phyloP scores from a whole-genome alignment of 2,329 filamentous ascomycete species.

The Hawksworthiomyces lignivorus region DNA sequence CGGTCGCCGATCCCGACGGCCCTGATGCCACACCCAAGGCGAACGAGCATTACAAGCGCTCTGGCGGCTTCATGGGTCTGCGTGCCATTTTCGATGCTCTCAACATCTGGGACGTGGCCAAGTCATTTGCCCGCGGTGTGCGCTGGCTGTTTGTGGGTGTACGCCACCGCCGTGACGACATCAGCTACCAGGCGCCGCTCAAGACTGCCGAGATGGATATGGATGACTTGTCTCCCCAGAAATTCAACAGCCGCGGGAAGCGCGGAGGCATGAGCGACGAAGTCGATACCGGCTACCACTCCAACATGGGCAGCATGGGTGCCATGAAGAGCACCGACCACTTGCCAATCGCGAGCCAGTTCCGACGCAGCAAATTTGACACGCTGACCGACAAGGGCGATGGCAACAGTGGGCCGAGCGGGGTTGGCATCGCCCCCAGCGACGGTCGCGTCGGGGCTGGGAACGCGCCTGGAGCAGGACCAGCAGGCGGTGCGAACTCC shows the following conservation, averaged over 20 bases:
- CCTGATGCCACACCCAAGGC: constrained; percentile 32
- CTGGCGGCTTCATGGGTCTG: constrained; percentile 57
- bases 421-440: not conserved
- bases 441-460: not conserved
- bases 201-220: constrained; percentile 26
- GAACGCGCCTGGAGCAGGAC: too few species aligned
- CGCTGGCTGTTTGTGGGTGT: constrained; percentile 75
- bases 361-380: constrained; percentile 24
- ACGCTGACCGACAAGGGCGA: constrained; percentile 8
- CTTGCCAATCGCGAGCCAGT: constrained; percentile 31
- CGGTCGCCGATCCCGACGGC: constrained; percentile 33
- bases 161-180: constrained; percentile 48
- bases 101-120: constrained; percentile 77
- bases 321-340: constrained; percentile 28
- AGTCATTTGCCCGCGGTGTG: constrained; percentile 68
- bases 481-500: not conserved
- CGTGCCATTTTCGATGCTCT: constrained; percentile 63
- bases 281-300: constrained; percentile 14
- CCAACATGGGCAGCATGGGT: constrained; percentile 14
- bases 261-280: constrained; percentile 6
- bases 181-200: constrained; percentile 33
- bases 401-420: not conserved
- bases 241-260: not conserved
- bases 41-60: constrained; percentile 42
- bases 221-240: constrained; percentile 24